A percentile compares a stretch with the other conserved stretches of the same genome.
Conservation (phyloP, 768 basidiomycete genomes). For the Mycena kentingensis region DNA sequence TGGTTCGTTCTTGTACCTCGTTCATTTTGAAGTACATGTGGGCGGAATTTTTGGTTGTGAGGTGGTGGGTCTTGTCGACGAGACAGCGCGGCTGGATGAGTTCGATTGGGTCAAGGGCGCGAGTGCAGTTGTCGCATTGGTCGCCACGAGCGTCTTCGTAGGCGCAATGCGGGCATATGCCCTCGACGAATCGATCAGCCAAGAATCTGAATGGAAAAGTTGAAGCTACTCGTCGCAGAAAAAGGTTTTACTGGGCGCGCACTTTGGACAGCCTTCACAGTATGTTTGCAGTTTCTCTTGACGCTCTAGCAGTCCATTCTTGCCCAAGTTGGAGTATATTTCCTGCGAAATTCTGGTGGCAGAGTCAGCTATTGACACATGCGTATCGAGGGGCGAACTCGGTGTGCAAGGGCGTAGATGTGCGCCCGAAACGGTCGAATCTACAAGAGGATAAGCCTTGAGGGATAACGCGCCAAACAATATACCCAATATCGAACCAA, state of each 20-base stretch:
- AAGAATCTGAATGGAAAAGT: slow-evolving; percentile 62
- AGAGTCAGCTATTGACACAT: not conserved
- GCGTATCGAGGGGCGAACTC: slow-evolving; percentile 54
- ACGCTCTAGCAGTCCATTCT: slow-evolving; percentile 74
- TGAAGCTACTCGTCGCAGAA: not conserved
- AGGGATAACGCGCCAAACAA: slow-evolving; percentile 22
- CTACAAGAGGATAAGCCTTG: slow-evolving; percentile 40
- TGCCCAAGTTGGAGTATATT: slow-evolving; percentile 82
- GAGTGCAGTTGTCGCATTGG: slow-evolving; percentile 93
- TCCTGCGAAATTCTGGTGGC: slow-evolving; percentile 81
- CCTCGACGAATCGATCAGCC: slow-evolving; percentile 97
- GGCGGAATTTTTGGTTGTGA: slow-evolving; percentile 74
- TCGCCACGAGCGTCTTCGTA: slow-evolving; percentile 96
- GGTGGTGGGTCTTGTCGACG: slow-evolving; percentile 75
- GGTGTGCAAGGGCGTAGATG: slow-evolving; percentile 86
- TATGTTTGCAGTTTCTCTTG: slow-evolving; percentile 93
- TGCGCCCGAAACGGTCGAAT: slow-evolving; percentile 96
- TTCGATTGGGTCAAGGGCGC: slow-evolving; percentile 91
- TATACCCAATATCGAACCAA: slow-evolving; percentile 94
- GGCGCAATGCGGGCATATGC: slow-evolving; percentile 92
- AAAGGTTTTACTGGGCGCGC: slow-evolving; percentile 19
- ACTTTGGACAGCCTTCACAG: slow-evolving; percentile 90
- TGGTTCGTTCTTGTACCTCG: slow-evolving; percentile 74
- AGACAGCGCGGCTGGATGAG: slow-evolving; percentile 94
- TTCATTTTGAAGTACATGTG: slow-evolving; percentile 94